phyloP scores from a whole-genome alignment of 2,329 filamentous ascomycete genomes.

The Corinectria fuckeliana region DNA sequence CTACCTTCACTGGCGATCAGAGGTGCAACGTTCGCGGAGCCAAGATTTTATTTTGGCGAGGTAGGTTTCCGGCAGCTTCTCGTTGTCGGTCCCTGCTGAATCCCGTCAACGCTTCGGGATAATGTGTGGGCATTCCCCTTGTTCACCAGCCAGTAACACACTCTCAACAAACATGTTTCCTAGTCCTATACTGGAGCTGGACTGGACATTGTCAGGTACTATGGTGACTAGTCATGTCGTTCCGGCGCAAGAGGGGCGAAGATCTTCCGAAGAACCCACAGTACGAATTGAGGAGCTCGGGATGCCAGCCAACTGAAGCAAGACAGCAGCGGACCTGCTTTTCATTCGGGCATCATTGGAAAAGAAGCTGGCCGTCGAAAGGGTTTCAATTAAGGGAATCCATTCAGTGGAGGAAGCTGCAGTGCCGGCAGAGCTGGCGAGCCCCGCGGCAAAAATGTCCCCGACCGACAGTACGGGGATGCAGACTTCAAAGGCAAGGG shows the following conservation, averaged over 20 bases:
- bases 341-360: too few relatives aligned
- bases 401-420: neutral
- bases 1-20: conserved; percentile 4
- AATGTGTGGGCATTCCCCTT: neutral
- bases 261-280: too few relatives aligned
- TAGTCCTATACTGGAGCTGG: neutral
- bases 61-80: neutral
- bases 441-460: neutral
- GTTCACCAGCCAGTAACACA: neutral
- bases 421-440: neutral
- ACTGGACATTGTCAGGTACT: neutral
- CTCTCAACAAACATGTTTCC: neutral
- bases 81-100: too few relatives aligned
- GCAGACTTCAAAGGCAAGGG: neutral
- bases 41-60: too few relatives aligned
- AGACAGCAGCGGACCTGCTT: too few relatives aligned
- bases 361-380: neutral
- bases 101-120: conserved; percentile 18
- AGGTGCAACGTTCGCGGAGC: neutral
- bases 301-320: neutral
- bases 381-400: neutral
- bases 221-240: neutral
- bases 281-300: neutral
- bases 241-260: neutral
- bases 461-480: neutral